These are phyloP conservation scores for Pseudophaeomoniella oleicola DNA, from an alignment of 2,329 filamentous ascomycete species.

Conservation along the genomic window DNA sequence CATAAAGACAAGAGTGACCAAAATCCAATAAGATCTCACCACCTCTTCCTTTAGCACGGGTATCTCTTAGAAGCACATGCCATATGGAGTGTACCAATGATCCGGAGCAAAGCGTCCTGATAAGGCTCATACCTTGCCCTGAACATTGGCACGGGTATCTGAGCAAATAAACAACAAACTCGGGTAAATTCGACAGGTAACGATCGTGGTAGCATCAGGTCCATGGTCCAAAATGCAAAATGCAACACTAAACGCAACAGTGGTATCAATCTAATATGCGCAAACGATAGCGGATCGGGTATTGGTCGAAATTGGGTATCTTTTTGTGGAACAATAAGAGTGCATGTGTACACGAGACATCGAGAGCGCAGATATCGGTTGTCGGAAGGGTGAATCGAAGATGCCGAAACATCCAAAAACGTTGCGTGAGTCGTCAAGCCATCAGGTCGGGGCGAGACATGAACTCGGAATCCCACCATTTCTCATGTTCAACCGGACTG, in stretches of 20 bases:
- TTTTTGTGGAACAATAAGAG: not conserved
- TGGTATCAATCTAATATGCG: constrained; percentile 1
- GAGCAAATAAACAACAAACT: not conserved
- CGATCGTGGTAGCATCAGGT: not conserved
- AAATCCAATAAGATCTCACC: not conserved
- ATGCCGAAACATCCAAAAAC: not conserved
- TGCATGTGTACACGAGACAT: not conserved
- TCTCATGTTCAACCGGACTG: constrained; percentile 15
- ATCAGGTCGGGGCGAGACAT: constrained; percentile 4
- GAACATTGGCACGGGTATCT: constrained; percentile 2
- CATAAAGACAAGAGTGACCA: not conserved
- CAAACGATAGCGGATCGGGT: not conserved
- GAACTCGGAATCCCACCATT: constrained; percentile 15
- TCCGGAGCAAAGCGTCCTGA: not conserved
- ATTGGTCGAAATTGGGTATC: constrained; percentile 1
- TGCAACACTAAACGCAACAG: constrained; percentile 1
- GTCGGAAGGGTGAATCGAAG: not conserved
- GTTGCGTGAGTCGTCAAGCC: not conserved
- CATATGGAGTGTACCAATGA: not conserved
- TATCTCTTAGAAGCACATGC: constrained; percentile 1
- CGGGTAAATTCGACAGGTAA: not conserved
- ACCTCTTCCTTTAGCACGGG: constrained; percentile 1
- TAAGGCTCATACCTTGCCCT: not conserved
- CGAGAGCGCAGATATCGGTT: not conserved
- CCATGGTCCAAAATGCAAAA: not conserved